Base-by-base conservation (phyloP, 2,329 filamentous ascomycete genomes). In the Hypocrella siamensis region DNA sequence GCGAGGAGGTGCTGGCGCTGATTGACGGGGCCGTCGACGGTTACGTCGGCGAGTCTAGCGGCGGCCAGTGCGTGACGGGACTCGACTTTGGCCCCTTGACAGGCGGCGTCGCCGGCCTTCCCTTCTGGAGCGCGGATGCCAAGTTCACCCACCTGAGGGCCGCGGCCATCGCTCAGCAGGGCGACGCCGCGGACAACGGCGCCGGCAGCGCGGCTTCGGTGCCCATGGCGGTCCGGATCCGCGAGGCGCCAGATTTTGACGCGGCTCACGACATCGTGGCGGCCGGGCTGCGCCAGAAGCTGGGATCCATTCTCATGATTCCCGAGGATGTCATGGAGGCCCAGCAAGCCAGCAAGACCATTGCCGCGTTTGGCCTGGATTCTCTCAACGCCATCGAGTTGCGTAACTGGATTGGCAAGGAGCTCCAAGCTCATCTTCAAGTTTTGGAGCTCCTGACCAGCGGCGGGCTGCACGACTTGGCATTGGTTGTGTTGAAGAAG, bases 391-490 rank as follows among this genome's bases (percentile, higher is more conserved):
- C 61, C 1, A 62, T 65, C 27, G 62, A 65, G 46, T 52, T 65
- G 32, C 58, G 63, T n/a, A 65, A 65, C 46, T 66, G 60, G 51
- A 60, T 66, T 32, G 60, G 58, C 11, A 56, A 60, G 34, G 61
- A 64, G 45, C 32, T 48, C 7, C 53, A 21, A 54, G 37, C 39
- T 8, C 44, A 62, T 35, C 42, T 70, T 42, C 65, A 72, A 45
- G 65, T 72, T 0, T 44, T 73, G 37, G 67, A 73, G 42, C 44
- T 73, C 35, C 46, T 71, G 22, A 63, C 59, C 5, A 66, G 63
- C 40, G 65, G 65, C 2, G 60, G 56, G 15, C 28, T 48, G 27
- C 29, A 26, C 2, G 45, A 47, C 30, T 25, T 48, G 32, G 39
- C 44, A 12, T 37, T 26, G 4, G 22, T 46, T 21, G 40, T 49